Evolutionary conservation across 495 filamentous ascomycete species (phyloP).

Genomic region (Neurospora sp.): DNA sequence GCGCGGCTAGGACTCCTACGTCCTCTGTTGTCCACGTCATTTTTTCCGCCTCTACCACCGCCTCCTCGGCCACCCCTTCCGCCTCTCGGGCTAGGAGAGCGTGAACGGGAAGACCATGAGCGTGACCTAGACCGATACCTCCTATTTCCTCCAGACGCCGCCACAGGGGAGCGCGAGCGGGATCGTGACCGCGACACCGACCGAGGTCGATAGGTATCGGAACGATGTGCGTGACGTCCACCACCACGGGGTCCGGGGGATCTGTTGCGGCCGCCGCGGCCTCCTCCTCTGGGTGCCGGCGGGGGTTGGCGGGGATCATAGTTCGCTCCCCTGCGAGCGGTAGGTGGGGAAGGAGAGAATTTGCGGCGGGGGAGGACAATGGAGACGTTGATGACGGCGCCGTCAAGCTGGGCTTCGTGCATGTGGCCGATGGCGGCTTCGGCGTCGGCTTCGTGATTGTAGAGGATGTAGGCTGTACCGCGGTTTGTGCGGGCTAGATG

Average conservation of each 20-base stretch:
- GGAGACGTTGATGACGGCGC: conserved; percentile 76
- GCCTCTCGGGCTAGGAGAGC: conserved; percentile 26
- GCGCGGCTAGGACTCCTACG: conserved; percentile 53
- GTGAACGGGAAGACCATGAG: conserved; percentile 35
- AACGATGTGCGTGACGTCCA: conserved; percentile 33
- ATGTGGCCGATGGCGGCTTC: conserved; percentile 89
- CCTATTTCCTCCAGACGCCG: conserved; percentile 23
- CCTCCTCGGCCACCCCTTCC: conserved; percentile 35
- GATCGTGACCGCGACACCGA: conserved; percentile 40
- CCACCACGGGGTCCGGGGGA: conserved; percentile 12
- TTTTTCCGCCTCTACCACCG: conserved; percentile 24
- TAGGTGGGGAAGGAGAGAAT: conserved; percentile 40
- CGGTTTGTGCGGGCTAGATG: conserved; percentile 73
- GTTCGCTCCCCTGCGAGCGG: conserved; percentile 38
- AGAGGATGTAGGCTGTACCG: conserved; percentile 90
- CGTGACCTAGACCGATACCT: conserved; percentile 33
- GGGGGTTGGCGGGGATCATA: conserved; percentile 35
- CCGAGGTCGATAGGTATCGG: conserved; percentile 42
- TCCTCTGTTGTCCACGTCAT: conserved; percentile 22
- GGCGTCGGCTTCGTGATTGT: conserved; percentile 63
- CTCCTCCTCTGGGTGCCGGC: conserved; percentile 24
- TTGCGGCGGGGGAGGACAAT: conserved; percentile 81
- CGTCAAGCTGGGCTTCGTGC: conserved; percentile 96
- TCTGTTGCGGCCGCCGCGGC: conserved; percentile 19
- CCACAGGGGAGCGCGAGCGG: conserved; percentile 23